Conservation (phyloP, 257 asterid species). For the Lantana camara region DNA sequence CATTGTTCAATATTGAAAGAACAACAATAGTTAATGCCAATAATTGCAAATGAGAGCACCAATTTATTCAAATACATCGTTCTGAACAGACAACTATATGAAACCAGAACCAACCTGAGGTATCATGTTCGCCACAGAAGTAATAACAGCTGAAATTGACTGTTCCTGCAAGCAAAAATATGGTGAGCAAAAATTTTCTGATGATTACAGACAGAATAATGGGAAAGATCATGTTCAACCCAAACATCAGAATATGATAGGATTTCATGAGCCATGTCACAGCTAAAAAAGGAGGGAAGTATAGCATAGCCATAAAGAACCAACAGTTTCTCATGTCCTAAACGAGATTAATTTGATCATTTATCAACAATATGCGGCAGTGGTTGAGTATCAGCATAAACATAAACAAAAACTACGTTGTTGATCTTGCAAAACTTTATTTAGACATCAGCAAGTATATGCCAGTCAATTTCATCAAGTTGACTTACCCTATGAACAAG, state of each 20-base stretch:
- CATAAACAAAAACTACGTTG: background rate
- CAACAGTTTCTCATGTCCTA: slow-evolving; percentile 7
- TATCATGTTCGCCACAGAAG: slow-evolving; percentile 91
- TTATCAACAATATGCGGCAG: slow-evolving; percentile 3
- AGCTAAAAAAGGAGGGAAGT: slow-evolving; percentile 12
- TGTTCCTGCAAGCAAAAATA: slow-evolving; percentile 67
- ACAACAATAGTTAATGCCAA: background rate
- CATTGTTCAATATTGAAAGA: background rate
- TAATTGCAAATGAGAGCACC: background rate
- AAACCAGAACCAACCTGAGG: slow-evolving; percentile 77
- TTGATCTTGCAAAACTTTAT: slow-evolving; percentile 4
- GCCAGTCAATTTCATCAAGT: slow-evolving; percentile 18
- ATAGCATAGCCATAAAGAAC: slow-evolving; percentile 18
- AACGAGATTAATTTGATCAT: slow-evolving; percentile 16
- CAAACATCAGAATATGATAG: background rate
- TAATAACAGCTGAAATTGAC: slow-evolving; percentile 87
- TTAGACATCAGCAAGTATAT: slow-evolving; percentile 17
- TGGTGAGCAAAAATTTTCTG: background rate
- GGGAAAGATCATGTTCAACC: background rate
- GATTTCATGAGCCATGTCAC: slow-evolving; percentile 1
- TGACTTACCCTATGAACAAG: slow-evolving; percentile 75
- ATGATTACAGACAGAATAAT: slow-evolving; percentile 9
- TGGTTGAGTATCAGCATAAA: background rate
- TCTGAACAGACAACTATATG: background rate
- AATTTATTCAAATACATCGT: background rate